Base-by-base conservation (phyloP, 1,139 yeast species). In the Yamadazyma epiphylla region DNA sequence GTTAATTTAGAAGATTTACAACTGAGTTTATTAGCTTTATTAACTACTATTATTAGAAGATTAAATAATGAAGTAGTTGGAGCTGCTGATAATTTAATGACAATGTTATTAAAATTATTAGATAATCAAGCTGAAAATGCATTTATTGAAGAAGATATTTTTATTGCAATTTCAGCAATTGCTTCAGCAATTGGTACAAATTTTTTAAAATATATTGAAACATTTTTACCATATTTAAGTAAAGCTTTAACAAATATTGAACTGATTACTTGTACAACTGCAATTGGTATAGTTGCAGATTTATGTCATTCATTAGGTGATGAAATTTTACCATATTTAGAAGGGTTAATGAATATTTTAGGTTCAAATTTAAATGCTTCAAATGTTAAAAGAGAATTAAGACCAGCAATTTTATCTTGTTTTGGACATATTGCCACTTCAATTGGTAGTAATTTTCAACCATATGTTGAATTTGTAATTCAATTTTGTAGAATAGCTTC, bases 211-310 rank as follows among this genome's bases (percentile, higher is more conserved):
- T 91, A 87, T 55, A 77, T 89, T 79, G 80, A 75, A 36, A 74
- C 83, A 3, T 86, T 91, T 54, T 67, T 85, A 40, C 97, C 97
- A 32, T 88, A 70, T 54, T 70, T 91, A 54, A 77, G 79, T 13
- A 70, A 71, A 39, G 95, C 95, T 0, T 69, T 91, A 42, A 75
- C 77, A 47, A 89, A 87, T 56, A 78, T 85, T 8, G 95, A 87
- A 28, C 77, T 88, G 6, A 85, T 89, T 25, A 79, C 88, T 14
- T 80, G 95, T 46, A 75, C 74, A 41, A 85, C 95, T 10, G 95
- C 97, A 3, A 87, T 91, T 37, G 97, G 98, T 4, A 73, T 94
- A 36, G 89, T 91, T 37, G 96, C 96, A n/a, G 98, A 91, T 59
- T 81, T 91, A 45, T 77, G 95, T n/a, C 95, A 88, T 51, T 84